Evolutionary conservation across 2,329 filamentous ascomycete species (phyloP).

Genomic region (Ophiostoma ips): DNA sequence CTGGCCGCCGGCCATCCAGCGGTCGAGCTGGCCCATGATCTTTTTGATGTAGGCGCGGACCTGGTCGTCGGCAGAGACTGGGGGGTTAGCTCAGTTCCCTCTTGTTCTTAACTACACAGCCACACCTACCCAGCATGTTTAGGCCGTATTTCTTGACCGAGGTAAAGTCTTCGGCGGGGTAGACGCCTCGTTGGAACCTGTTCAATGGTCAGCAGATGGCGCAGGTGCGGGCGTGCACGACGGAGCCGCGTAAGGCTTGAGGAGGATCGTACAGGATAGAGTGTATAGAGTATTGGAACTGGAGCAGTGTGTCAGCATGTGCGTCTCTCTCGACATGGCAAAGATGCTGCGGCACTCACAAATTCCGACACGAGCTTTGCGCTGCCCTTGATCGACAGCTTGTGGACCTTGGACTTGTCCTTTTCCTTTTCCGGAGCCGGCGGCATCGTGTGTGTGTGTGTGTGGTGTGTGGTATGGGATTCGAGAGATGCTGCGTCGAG

Average conservation of each 20-base stretch:
- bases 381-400: constrained; percentile 73
- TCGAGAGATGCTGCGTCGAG: neutral
- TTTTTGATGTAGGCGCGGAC: constrained; percentile 99
- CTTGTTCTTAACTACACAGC: neutral
- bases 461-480: neutral
- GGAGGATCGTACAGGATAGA: constrained; percentile 63
- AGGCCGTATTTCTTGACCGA: constrained; percentile 98
- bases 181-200: constrained; percentile 73
- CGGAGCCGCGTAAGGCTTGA: too few relatives aligned
- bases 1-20: constrained; percentile 95
- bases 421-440: constrained; percentile 27
- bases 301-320: neutral
- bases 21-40: constrained; percentile 95
- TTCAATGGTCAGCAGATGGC: neutral
- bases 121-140: constrained; percentile 70
- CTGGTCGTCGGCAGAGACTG: constrained; percentile 89
- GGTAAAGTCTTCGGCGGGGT: constrained; percentile 93
- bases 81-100: too few relatives aligned
- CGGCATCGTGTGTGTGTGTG: constrained; percentile 7
- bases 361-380: constrained; percentile 91
- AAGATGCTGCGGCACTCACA: constrained; percentile 47
- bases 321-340: too few relatives aligned
- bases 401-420: constrained; percentile 82
- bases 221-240: too few relatives aligned
- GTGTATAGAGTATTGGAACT: constrained; percentile 97